Conservation (phyloP, 345 rosid species). For the Citrus sinensis region DNA sequence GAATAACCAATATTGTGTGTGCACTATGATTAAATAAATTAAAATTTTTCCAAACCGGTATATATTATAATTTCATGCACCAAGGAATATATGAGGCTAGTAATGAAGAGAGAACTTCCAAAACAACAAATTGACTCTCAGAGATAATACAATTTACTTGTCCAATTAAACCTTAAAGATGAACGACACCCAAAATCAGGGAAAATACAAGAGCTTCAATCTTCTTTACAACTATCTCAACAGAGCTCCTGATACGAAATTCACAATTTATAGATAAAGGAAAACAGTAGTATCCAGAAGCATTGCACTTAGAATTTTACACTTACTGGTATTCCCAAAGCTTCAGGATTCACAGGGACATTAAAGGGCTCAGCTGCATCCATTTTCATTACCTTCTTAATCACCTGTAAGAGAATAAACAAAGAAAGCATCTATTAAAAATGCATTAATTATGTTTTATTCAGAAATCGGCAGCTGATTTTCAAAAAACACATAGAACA, state of each 20-base stretch:
- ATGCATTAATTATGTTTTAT: background rate
- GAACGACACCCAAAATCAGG: background rate
- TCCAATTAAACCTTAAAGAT: background rate
- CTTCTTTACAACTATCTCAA: background rate
- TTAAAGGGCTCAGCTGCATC: constrained; percentile 97
- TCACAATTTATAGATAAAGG: background rate
- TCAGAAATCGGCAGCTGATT: background rate
- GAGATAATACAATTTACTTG: background rate
- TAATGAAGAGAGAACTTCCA: background rate
- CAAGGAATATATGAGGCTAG: background rate
- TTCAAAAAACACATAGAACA: background rate
- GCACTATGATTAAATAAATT: background rate
- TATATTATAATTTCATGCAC: background rate
- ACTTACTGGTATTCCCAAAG: constrained; percentile 97
- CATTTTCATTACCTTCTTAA: constrained; percentile 98
- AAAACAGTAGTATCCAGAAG: background rate
- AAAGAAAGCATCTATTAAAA: background rate
- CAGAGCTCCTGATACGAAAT: background rate
- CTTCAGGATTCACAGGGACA: constrained; percentile 88
- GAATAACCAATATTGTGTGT: background rate
- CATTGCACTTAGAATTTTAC: background rate
- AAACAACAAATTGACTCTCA: background rate
- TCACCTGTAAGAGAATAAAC: constrained; percentile 40
- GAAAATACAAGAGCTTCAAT: background rate
- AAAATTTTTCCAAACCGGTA: background rate